phyloP scores from a whole-genome alignment of 1,284 basidiomycete species.

The Ustilago loliicola region DNA sequence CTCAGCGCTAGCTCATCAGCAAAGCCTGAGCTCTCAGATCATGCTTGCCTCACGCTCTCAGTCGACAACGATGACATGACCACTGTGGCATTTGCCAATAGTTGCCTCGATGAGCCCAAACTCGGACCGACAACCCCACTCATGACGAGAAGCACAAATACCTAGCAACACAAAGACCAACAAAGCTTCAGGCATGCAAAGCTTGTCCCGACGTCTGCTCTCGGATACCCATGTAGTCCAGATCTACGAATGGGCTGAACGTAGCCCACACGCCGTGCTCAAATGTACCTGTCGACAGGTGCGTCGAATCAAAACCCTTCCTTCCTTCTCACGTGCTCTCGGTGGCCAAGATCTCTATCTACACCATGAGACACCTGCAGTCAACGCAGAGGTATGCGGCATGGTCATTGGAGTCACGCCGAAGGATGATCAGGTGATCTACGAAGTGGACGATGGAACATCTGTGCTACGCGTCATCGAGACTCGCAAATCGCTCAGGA shows the following conservation, averaged over 20 bases:
- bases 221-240: conserved; percentile 33
- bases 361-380: conserved; percentile 32
- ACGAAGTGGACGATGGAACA: conserved; percentile 55
- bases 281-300: conserved; percentile 42
- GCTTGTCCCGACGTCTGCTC: conserved; percentile 6
- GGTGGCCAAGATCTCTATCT: conserved; percentile 36
- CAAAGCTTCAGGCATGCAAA: conserved; percentile 15
- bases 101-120: not conserved
- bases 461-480: conserved; percentile 41
- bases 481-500: conserved; percentile 28
- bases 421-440: conserved; percentile 46
- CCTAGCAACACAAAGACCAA: not conserved
- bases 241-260: conserved; percentile 42
- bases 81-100: not conserved
- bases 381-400: conserved; percentile 41
- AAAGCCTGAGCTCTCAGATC: not conserved
- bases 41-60: not conserved
- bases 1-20: not conserved
- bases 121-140: not conserved
- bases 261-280: conserved; percentile 20
- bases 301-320: conserved; percentile 15
- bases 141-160: not conserved
- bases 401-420: conserved; percentile 45
- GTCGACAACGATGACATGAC: not conserved
- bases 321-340: conserved; percentile 31